Evolutionary conservation across 2,329 filamentous ascomycete species (phyloP).

Genomic region (Claviceps capensis): DNA sequence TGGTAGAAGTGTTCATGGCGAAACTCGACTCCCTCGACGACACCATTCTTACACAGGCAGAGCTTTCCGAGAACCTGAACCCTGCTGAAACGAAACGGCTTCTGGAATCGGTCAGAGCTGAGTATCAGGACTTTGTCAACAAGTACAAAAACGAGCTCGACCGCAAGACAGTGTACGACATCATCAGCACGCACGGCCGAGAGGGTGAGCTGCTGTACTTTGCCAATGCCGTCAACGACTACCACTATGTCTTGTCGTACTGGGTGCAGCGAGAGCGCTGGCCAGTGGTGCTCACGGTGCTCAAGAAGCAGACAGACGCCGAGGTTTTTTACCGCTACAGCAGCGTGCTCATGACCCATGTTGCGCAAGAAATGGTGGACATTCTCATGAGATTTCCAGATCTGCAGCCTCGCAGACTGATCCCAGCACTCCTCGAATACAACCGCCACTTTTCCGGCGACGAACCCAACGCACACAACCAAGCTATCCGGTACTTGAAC

Average conservation of each 20-base stretch:
- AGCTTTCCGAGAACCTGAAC: conserved; percentile 59
- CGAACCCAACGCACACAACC: conserved; percentile 56
- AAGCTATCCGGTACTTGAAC: conserved; percentile 85
- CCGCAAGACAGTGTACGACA: conserved; percentile 82
- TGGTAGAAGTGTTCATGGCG: conserved; percentile 93
- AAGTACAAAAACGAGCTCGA: conserved; percentile 83
- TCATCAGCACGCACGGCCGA: conserved; percentile 87
- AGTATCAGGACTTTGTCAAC: conserved; percentile 78
- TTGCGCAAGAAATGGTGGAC: conserved; percentile 76
- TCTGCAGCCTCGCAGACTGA: conserved; percentile 73
- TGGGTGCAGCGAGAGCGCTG: conserved; percentile 95
- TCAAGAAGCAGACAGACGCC: conserved; percentile 84
- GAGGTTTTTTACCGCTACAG: conserved; percentile 95
- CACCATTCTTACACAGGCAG: conserved; percentile 78
- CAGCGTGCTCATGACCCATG: conserved; percentile 89
- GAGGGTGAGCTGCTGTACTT: conserved; percentile 89
- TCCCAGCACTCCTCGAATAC: conserved; percentile 88
- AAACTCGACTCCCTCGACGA: conserved; percentile 93
- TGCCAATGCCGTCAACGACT: conserved; percentile 77
- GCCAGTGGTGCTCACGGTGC: conserved; percentile 70
- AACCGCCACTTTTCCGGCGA: conserved; percentile 61
- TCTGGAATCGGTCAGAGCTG: conserved; percentile 54
- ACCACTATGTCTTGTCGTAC: conserved; percentile 89
- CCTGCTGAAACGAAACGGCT: conserved; percentile 59
- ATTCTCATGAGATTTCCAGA: conserved; percentile 86